phyloP scores from a whole-genome alignment of 1,284 basidiomycete species.

The Leucoagaricus sp. region DNA sequence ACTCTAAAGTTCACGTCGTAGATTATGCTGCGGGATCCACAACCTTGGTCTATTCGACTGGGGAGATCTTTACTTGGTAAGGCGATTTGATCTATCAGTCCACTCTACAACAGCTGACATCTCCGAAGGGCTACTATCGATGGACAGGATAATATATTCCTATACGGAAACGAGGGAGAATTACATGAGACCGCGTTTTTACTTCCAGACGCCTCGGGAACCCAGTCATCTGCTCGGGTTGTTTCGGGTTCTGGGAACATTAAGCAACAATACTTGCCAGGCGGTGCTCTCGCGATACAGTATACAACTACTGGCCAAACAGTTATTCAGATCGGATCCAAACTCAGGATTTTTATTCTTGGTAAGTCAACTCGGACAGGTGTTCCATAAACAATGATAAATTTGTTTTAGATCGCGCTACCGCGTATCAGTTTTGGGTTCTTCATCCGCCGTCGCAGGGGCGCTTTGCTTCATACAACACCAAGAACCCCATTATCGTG shows the following conservation, averaged over 20 bases:
- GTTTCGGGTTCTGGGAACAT: constrained; percentile 41
- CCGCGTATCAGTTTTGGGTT: constrained; percentile 53
- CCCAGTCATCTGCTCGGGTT: constrained; percentile 30
- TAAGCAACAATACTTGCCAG: constrained; percentile 33
- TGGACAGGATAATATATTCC: constrained; percentile 44
- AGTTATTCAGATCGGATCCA: constrained; percentile 42
- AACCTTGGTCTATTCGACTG: constrained; percentile 49
- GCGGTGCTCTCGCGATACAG: constrained; percentile 40
- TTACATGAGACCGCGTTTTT: constrained; percentile 50
- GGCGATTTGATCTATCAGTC: neutral
- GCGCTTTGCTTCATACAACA: constrained; percentile 37
- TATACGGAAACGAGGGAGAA: constrained; percentile 50
- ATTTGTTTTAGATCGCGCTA: constrained; percentile 39
- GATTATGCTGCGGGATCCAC: constrained; percentile 48
- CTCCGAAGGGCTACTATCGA: constrained; percentile 46
- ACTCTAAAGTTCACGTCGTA: constrained; percentile 52
- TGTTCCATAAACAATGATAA: neutral
- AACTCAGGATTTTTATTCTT: constrained; percentile 43
- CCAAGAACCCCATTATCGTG: constrained; percentile 43
- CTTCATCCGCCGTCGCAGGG: constrained; percentile 42
- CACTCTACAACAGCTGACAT: neutral
- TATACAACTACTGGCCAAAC: constrained; percentile 47
- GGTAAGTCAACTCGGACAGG: constrained; percentile 30
- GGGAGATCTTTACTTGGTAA: constrained; percentile 51
- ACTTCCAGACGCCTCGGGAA: constrained; percentile 29